Base-by-base conservation (phyloP, 345 rosid genomes). In the Corymbia maculata region DNA sequence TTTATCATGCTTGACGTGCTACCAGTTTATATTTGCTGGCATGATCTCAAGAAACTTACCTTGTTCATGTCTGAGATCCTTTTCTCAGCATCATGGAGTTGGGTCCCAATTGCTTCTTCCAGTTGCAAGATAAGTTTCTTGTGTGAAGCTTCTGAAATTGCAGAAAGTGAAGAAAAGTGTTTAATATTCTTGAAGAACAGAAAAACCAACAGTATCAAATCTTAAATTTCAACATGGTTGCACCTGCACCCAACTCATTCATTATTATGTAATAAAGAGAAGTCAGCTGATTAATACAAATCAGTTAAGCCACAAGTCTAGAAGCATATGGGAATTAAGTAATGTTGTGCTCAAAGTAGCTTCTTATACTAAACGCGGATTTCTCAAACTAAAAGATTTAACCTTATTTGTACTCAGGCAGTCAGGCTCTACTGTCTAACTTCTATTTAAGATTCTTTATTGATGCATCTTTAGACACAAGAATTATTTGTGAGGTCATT, bases 71-170 rank as follows among this genome's bases (percentile, higher is more conserved):
- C 91, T 50, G 90, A 85, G 66, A 96, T 92, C 91, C 95, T 94
- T 86, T 93, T 94, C 64, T 93, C 91, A 75, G 98, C 98, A 87
- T 93, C 92, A 51, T 88, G 92, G 87, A 98, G 93, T 87, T 93
- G 93, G 86, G 89, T 92, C 91, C 93, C 91, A 24, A 94, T 92
- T 45, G 93, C 92, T 92, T 95, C 95, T 94, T 96, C 97, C 85
- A 89, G 94, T 70, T 97, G 92, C 87, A 90, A 86, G 42, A 96
- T 88, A 88, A 96, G 95, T 90, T 94, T 97, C 89, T 93, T 94
- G 91, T 96, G 96, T 32, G 95, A 91, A 51, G 93, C 92, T 92
- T 91, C 99, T 98, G 97, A 66, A 45, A 86, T 82, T 82, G 32
- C 55, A 52, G 57, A 21, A 42, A 70, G 47, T 75, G 52, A 50